Evolutionary conservation across 2,329 filamentous ascomycete species (phyloP), one percentile per base, ranked within the genome.

Genomic region (Fusarium lateritium): DNA sequence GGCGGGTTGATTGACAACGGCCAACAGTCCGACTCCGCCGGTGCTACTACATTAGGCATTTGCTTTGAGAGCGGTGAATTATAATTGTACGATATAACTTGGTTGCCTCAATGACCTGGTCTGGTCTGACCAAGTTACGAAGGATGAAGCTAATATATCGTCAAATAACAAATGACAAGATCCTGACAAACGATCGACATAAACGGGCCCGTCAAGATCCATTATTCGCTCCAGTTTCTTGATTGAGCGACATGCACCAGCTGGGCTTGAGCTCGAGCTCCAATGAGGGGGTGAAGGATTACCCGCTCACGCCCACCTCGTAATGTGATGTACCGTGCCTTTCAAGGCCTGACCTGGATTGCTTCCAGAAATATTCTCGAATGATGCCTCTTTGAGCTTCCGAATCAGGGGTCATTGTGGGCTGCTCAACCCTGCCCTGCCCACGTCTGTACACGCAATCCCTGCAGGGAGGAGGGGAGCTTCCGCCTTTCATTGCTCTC

Each of bases 311-410:
- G n/a, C 60, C 54, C 58, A 60, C 53, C 57, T 62, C 46, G 45
- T 56, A 66, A 42, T 31, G 56, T 42, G 39, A 38, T 9, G 26
- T 8, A 28, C 19, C 13, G 10, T 13, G 13, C 10, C 28, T 31
- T 31, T 31, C 10, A 31, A 31, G 28, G n/a, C 19, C n/a, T 13
- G 53, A 28, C 26, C 40, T 31, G 56, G 69, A 43, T 65, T 55
- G 43, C 39, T 73, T 73, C 71, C 46, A 73, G 71, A 73, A 73
- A 50, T 47, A 50, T 73, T 73, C 71, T 62, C 43, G 71, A 73
- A 73, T 55, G 13, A 36, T 73, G 60, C 71, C 71, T 52, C n/a
- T 64, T 60, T 45, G 31, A 51, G 50, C n/a, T 38, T 19, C 14
- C 15, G n/a, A 15, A 45, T 31, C 57, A 62, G 64, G 71, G 71